Conservation (phyloP, 495 filamentous ascomycete species). For the Lophium mytilinum region DNA sequence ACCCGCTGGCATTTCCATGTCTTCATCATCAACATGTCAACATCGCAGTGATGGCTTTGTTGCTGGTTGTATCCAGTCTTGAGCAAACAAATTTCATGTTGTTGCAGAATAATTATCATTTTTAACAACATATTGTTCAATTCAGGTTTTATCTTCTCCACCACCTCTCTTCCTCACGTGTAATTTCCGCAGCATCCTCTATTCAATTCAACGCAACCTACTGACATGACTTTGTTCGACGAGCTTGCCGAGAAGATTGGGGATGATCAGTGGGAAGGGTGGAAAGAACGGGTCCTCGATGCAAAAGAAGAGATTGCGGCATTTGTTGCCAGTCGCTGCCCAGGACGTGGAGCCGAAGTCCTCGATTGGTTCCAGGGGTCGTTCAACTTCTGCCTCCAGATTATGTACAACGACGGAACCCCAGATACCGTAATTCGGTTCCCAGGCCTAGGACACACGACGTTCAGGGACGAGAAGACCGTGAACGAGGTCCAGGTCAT, state of each 20-base stretch:
- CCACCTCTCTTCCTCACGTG: too few relatives aligned
- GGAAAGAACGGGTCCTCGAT: conserved; percentile 17
- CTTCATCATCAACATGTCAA: too few relatives aligned
- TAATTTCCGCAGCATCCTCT: too few relatives aligned
- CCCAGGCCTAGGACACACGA: conserved; percentile 28
- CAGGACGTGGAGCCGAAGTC: conserved; percentile 26
- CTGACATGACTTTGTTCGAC: conserved; percentile 8
- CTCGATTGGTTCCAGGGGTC: conserved; percentile 31
- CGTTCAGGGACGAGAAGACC: conserved; percentile 19
- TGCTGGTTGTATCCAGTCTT: too few relatives aligned
- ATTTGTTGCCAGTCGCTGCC: conserved; percentile 29
- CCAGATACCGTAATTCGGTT: conserved; percentile 33
- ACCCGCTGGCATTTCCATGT: too few relatives aligned
- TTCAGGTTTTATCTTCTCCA: too few relatives aligned
- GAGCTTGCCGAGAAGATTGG: conserved; percentile 21
- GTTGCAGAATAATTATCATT: too few relatives aligned
- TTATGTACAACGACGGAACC: conserved; percentile 30
- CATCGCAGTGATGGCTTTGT: too few relatives aligned
- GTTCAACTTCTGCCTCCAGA: conserved; percentile 33
- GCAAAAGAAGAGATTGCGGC: conserved; percentile 23
- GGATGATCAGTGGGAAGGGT: conserved; percentile 24
- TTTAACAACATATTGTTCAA: too few relatives aligned
- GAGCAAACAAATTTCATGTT: too few relatives aligned
- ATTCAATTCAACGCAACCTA: too few relatives aligned
- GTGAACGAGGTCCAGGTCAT: conserved; percentile 7